phyloP scores from a whole-genome alignment of 441 rosid species.

The Populus hybrid region DNA sequence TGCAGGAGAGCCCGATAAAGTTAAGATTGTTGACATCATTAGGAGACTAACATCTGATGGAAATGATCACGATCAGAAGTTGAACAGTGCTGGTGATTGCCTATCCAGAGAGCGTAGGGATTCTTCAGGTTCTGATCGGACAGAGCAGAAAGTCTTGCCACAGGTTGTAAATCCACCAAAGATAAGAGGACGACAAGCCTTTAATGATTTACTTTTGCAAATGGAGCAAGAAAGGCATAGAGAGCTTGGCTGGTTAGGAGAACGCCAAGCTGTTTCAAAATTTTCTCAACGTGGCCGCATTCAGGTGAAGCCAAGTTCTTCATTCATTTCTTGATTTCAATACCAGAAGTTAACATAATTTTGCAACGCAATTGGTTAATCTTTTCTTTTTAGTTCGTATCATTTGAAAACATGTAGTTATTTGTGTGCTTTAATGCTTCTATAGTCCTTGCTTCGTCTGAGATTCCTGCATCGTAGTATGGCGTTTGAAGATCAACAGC shows the following conservation, averaged over 20 bases:
- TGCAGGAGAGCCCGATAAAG: slow-evolving; percentile 50
- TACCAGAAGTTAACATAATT: background rate
- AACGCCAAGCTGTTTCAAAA: slow-evolving; percentile 59
- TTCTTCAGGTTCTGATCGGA: slow-evolving; percentile 7
- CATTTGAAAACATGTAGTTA: background rate
- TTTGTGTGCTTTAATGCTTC: background rate
- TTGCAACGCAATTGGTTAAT: background rate
- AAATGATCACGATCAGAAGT: slow-evolving; percentile 34
- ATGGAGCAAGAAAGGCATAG: slow-evolving; percentile 58
- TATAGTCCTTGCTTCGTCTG: slow-evolving; percentile 62
- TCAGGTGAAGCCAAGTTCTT: slow-evolving; percentile 47
- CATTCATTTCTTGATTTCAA: background rate
- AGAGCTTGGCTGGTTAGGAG: slow-evolving; percentile 47
- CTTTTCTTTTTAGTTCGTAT: background rate
- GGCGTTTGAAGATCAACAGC: slow-evolving; percentile 43
- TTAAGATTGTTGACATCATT: slow-evolving; percentile 70
- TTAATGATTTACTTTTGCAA: slow-evolving; percentile 55
- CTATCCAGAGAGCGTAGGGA: slow-evolving; percentile 26
- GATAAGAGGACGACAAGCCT: slow-evolving; percentile 85
- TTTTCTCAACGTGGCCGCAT: slow-evolving; percentile 77
- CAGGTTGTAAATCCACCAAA: slow-evolving; percentile 47
- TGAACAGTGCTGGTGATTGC: slow-evolving; percentile 18
- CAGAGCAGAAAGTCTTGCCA: slow-evolving; percentile 33
- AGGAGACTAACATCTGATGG: slow-evolving; percentile 42
- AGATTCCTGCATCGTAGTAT: slow-evolving; percentile 55